Evolutionary conservation across 495 filamentous ascomycete genomes (phyloP).

Genomic region (Penicillium manginii): DNA sequence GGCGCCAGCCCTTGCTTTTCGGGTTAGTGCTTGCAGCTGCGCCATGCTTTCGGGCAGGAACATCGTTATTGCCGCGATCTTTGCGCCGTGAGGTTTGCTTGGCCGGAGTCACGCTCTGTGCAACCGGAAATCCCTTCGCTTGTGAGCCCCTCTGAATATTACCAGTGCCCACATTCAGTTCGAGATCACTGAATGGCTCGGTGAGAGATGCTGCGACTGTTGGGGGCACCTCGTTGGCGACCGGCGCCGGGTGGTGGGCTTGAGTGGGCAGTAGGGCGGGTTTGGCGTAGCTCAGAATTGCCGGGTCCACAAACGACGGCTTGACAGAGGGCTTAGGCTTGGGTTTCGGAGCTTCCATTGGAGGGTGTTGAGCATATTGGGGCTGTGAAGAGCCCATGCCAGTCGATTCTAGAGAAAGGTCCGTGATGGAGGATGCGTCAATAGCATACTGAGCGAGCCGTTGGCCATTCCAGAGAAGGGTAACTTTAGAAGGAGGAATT

Average conservation of each 20-base stretch:
- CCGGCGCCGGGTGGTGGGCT: background rate
- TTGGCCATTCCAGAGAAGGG: constrained; percentile 54
- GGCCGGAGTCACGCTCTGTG: constrained; percentile 21
- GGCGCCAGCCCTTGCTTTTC: constrained; percentile 74
- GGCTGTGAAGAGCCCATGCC: constrained; percentile 27
- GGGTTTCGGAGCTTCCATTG: background rate
- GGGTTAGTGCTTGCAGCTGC: constrained; percentile 43
- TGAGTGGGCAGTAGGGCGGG: constrained; percentile 15
- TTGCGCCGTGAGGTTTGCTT: constrained; percentile 33
- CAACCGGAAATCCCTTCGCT: constrained; percentile 22
- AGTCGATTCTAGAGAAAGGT: constrained; percentile 55
- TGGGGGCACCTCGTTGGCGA: constrained; percentile 19
- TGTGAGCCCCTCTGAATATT: constrained; percentile 15
- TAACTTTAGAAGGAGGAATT: constrained; percentile 35
- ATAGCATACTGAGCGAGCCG: constrained; percentile 52
- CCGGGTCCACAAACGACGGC: constrained; percentile 57
- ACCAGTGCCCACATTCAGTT: constrained; percentile 31
- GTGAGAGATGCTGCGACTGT: constrained; percentile 36
- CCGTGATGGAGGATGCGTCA: constrained; percentile 59
- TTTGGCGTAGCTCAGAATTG: constrained; percentile 52
- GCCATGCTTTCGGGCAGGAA: constrained; percentile 36
- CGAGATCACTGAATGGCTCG: constrained; percentile 49
- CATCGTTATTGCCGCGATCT: constrained; percentile 37
- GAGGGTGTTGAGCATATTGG: constrained; percentile 21
- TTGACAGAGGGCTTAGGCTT: constrained; percentile 18